These are phyloP conservation scores for Agaricus sinodeliciosus DNA, from an alignment of 768 basidiomycete genomes.

Conservation along the genomic window DNA sequence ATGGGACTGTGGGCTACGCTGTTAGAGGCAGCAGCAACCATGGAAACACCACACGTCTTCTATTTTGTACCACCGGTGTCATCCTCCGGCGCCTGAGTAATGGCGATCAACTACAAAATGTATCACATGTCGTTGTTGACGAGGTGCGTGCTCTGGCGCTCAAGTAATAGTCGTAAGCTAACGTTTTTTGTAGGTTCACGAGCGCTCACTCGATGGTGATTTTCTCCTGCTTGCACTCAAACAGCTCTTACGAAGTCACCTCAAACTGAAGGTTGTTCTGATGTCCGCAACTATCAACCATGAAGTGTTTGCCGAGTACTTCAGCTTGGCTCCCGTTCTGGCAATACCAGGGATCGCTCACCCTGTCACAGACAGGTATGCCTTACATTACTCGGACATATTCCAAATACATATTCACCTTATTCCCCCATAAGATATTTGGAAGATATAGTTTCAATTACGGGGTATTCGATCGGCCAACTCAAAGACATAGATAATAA, in stretches of 20 bases:
- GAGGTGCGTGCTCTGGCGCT: constrained; percentile 49
- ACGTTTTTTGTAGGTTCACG: constrained; percentile 61
- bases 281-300: constrained; percentile 98
- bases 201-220: constrained; percentile 88
- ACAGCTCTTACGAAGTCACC: constrained; percentile 60
- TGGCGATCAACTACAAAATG: constrained; percentile 60
- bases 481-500: constrained; percentile 28
- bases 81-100: constrained; percentile 70
- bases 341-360: constrained; percentile 79
- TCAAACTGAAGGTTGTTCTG: constrained; percentile 69
- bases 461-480: constrained; percentile 48
- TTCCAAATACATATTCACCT: too few species aligned
- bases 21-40: constrained; percentile 83
- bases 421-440: constrained; percentile 50
- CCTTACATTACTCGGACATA: constrained; percentile 3
- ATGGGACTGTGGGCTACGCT: constrained; percentile 80
- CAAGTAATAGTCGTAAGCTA: background rate
- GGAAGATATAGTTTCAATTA: constrained; percentile 63
- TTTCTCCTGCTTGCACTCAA: constrained; percentile 81
- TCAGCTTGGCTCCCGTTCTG: constrained; percentile 71
- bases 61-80: constrained; percentile 96
- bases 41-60: constrained; percentile 57
- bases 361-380: constrained; percentile 71
- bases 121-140: constrained; percentile 86
- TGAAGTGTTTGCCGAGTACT: constrained; percentile 77